Evolutionary conservation across 495 filamentous ascomycete species (phyloP), one percentile per base, ranked within the genome.

Genomic region (Pseudoneurospora amorphoporcata): DNA sequence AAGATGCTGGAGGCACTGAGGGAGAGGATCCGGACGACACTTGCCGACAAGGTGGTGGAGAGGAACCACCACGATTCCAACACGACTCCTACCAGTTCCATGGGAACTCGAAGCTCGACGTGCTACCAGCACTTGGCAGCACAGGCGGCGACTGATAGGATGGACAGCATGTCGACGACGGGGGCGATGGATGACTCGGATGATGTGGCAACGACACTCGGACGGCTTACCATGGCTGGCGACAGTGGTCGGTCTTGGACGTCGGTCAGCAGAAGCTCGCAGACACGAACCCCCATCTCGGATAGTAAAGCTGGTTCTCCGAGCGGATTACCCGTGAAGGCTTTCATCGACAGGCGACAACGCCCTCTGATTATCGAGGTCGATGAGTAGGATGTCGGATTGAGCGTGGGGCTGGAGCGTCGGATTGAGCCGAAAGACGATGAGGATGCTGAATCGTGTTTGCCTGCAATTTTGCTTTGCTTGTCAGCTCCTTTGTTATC

Each of bases 61-160:
- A 61, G 73, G 32, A 68, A 40, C 10, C 53, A 4, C 0, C 71
- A 74, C 23, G 77, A 79, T 35, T 78, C 76, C 19, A 42, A 72
- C 47, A 58, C 72, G 6, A 78, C 68, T 6, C 71, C 76, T 7
- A 65, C 65, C 0, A 72, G 53, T 8, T 61, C 32, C 53, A 61
- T 35, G 0, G 53, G 53, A 61, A 23, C 6, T 0, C 23, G 29
- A 4, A 32, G 53, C 53, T 61, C 53, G 0, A 8, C 53, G 0
- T 35, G 0, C 14, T 35, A 35, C 1, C 6, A 23, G 0, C 23
- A 35, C 53, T 3, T 17, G 1, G 7, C 5, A 16, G 23, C 23
- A 61, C 53, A 61, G 14, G 23, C 53, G 3, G 0, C 23, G 16
- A 1, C 0, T 3, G 23, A 61, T 16, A 16, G 23, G 0, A 61